Evolutionary conservation across 2,329 filamentous ascomycete species (phyloP).

Genomic region (Camptophora hylomeconis): DNA sequence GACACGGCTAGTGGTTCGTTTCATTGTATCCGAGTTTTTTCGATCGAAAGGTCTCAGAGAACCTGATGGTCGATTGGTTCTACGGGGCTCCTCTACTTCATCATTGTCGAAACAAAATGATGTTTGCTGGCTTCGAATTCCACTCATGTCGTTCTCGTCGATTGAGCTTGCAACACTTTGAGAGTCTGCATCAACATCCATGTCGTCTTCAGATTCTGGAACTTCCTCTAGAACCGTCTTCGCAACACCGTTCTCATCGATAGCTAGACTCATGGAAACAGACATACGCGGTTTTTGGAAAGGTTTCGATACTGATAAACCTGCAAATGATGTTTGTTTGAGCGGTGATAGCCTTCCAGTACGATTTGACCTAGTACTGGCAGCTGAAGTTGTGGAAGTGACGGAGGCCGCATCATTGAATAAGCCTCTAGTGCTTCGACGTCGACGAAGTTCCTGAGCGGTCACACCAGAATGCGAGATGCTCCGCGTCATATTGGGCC

Average conservation of each 20-base stretch:
- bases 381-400: slow-evolving; percentile 22
- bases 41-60: neutral
- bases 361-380: slow-evolving; percentile 28
- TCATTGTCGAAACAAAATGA: slow-evolving; percentile 27
- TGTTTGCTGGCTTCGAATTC: slow-evolving; percentile 24
- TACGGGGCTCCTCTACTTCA: slow-evolving; percentile 13
- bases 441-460: slow-evolving; percentile 17
- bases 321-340: slow-evolving; percentile 4
- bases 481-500: slow-evolving; percentile 28
- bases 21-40: slow-evolving; percentile 2
- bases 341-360: slow-evolving; percentile 31
- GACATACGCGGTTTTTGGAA: slow-evolving; percentile 21
- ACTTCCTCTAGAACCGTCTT: slow-evolving; percentile 26
- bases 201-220: slow-evolving; percentile 22
- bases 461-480: slow-evolving; percentile 26
- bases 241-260: slow-evolving; percentile 35
- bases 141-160: slow-evolving; percentile 28
- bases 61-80: neutral
- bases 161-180: slow-evolving; percentile 29
- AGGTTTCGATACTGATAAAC: neutral
- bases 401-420: no score
- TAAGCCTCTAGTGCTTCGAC: slow-evolving; percentile 18
- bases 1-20: slow-evolving; percentile 1
- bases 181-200: slow-evolving; percentile 31
- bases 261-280: slow-evolving; percentile 30